Evolutionary conservation across 2,329 filamentous ascomycete species (phyloP), one percentile per base, ranked within the genome.

Genomic region (Blastomyces parvus): DNA sequence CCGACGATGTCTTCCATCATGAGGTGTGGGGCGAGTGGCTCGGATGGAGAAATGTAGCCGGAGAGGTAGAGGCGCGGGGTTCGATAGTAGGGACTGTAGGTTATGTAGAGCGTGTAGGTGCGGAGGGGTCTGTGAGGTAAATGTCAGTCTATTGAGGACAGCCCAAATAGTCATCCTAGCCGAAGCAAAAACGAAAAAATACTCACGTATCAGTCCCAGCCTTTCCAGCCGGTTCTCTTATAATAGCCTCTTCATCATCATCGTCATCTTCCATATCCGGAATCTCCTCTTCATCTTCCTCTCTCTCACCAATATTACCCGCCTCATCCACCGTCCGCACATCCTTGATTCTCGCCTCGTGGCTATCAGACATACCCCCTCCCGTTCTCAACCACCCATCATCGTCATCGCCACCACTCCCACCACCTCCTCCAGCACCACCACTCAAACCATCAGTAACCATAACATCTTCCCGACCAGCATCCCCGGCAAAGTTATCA

Each of bases 1-100:
- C 92, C 91, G 44, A 96, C 89, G 63, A 96, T 96, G 74, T 96
- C 91, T 76, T 96, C 90, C 89, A 96, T 95, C 91, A 96, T 96
- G 61, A 88, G 82, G 60, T 88, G 84, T 2, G 91, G 91, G 3
- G 88, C 85, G 0, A 96, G 86, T 1, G 92, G 91, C 67, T 91
- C 88, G 36, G 90, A 90, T 64, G 86, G 84, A 33, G 89, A 84
- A 14, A 86, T 81, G 77, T 97, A 97, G 70, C 94, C 94, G 0
- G 91, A 95, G 58, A 99, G 86, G 77, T 97, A 99, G 71, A 97
- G 85, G 42, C 94, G 90, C 0, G 94, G 94, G 3, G 94, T 97
- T 69, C 91, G 89, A 79, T 97, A 99, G 81, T 96, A 97, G 46
- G 92, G 89, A 4, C 92, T 90, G 80, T 99, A 99, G 78, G 91